Evolutionary conservation across 257 asterid genomes (phyloP), one percentile per base, ranked within the genome.

Genomic region (Pogostemon cablin): DNA sequence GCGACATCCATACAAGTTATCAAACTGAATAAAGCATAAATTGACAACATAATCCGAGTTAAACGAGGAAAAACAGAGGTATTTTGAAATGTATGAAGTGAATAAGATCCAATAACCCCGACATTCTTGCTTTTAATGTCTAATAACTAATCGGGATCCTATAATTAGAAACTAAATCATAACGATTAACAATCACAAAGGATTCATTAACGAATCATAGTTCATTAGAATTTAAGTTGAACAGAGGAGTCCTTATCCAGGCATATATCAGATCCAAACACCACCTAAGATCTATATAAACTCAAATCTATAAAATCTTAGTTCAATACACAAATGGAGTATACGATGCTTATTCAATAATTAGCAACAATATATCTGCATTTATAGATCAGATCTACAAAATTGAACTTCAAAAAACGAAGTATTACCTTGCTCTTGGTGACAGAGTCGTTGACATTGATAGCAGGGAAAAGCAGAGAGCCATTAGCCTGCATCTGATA

Each of bases 1-100:
- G 53, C 81, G 81, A 65, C 81, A 76, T 1, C 81, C 81, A 3
- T 76, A 76, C 69, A 76, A 20, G 81, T 76, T 76, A 17, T 76
- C 81, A 5, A 76, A 76, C 81, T 76, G 80, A 48, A 53, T 1
- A n/a, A 43, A 5, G 4, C 50, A 64, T 1, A 25, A 25, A 25
- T 25, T 25, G 32, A 25, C 35, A 53, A 4, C 32, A 62, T 20
- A 7, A 32, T 10, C 39, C 43, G 69, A 15, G 43, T 12, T 8
- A 61, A 9, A 20, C 3, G 6, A 62, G 9, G 32, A 32, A 50
- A 7, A 7, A 25, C 32, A 25, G 32, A 25, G 5, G 15, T 3
- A 32, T 7, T 34, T 32, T 9, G 15, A 56, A 15, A 12, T 6
- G n/a, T 4, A 37, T 37, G 17, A 32, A 59, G 46, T 11, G 43